Conservation (phyloP, 2,329 filamentous ascomycete species). For the Tolypocladium cylindrosporum region DNA sequence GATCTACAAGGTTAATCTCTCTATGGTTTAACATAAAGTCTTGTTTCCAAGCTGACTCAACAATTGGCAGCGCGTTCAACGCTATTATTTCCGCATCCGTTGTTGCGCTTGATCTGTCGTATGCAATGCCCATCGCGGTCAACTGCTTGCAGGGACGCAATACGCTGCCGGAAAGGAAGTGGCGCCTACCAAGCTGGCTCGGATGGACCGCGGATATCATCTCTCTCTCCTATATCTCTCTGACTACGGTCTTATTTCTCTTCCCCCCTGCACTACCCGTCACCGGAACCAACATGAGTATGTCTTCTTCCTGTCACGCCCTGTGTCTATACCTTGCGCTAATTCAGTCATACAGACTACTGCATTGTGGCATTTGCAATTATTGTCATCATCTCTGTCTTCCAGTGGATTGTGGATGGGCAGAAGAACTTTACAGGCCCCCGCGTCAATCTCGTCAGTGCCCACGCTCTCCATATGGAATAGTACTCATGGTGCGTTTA, state of each 20-base stretch:
- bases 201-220: slow-evolving; percentile 25
- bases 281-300: slow-evolving; percentile 55
- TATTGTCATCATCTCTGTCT: slow-evolving; percentile 28
- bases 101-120: slow-evolving; percentile 61
- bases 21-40: neutral
- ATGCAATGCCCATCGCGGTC: slow-evolving; percentile 63
- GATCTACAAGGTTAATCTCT: slow-evolving; percentile 31
- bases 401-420: slow-evolving; percentile 35
- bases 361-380: slow-evolving; percentile 35
- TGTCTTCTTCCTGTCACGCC: neutral
- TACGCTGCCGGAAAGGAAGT: slow-evolving; percentile 45
- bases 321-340: neutral
- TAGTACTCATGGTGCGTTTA: neutral
- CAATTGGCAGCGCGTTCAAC: slow-evolving; percentile 47
- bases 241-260: slow-evolving; percentile 63
- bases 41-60: neutral
- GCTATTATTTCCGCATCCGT: slow-evolving; percentile 63
- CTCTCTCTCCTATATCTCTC: slow-evolving; percentile 51
- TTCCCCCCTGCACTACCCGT: slow-evolving; percentile 59
- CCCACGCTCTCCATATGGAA: neutral
- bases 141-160: slow-evolving; percentile 55
- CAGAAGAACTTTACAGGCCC: slow-evolving; percentile 31
- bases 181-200: slow-evolving; percentile 21
- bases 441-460: slow-evolving; percentile 8
- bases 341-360: slow-evolving; percentile 20